Conservation (phyloP, 345 rosid species). For the Pistacia integerrima region DNA sequence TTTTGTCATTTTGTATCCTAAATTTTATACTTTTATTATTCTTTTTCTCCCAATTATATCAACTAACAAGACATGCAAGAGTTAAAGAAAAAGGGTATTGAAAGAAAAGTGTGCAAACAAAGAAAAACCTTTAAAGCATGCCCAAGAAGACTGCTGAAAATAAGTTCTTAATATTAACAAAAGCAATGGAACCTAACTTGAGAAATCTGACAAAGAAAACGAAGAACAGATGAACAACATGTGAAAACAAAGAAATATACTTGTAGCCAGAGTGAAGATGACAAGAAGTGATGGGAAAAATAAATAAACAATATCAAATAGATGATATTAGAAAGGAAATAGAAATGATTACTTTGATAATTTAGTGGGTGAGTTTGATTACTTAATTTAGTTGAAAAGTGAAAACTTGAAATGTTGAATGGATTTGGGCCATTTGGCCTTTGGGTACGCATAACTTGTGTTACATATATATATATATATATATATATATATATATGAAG, state of each 20-base stretch:
- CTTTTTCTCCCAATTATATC: too few relatives aligned
- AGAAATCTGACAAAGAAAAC: constrained; percentile 22
- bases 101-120: constrained; percentile 8
- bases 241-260: constrained; percentile 20
- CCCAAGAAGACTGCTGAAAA: constrained; percentile 10
- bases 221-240: constrained; percentile 24
- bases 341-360: constrained; percentile 27
- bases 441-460: too few relatives aligned
- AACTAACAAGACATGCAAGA: constrained; percentile 12
- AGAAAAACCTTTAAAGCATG: background rate
- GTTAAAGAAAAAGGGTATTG: too few relatives aligned
- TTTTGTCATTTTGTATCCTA: too few relatives aligned
- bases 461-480: too few relatives aligned
- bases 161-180: constrained; percentile 9
- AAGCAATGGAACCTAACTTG: constrained; percentile 37
- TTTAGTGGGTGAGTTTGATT: too few relatives aligned
- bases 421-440: too few relatives aligned
- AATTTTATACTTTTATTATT: too few relatives aligned
- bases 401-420: too few relatives aligned
- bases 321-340: constrained; percentile 26
- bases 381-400: too few relatives aligned
- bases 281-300: constrained; percentile 5
- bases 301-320: constrained; percentile 26
- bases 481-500: too few relatives aligned
- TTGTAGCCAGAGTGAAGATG: constrained; percentile 1